phyloP scores from a whole-genome alignment of 257 asterid genomes.

The Penstemon newberryi region DNA sequence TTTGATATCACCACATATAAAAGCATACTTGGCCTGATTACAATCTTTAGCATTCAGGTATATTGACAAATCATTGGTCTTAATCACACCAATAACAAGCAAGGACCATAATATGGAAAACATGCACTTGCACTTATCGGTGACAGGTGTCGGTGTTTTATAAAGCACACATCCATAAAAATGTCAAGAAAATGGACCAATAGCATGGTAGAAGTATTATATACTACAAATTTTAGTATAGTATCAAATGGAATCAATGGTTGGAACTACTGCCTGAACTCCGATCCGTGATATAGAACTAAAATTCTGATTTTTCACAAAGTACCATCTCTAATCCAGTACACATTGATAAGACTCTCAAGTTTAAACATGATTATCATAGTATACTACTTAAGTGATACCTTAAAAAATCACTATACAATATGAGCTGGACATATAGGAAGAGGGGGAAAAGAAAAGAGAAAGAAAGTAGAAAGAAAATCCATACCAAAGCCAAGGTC shows the following conservation, averaged over 20 bases:
- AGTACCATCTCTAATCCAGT: not conserved
- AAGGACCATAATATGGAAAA: not conserved
- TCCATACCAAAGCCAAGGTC: conserved; percentile 88
- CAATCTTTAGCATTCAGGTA: not conserved
- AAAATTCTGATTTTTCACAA: not conserved
- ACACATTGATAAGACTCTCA: not conserved
- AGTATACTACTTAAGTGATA: not conserved
- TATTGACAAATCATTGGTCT: no score
- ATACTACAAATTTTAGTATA: not conserved
- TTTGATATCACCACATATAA: not conserved
- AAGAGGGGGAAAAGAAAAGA: not conserved
- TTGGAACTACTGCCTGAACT: not conserved
- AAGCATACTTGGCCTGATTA: not conserved
- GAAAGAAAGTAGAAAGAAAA: conserved; percentile 14
- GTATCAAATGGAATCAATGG: not conserved
- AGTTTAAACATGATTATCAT: not conserved
- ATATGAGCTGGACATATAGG: conserved; percentile 9
- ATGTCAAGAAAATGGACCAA: not conserved
- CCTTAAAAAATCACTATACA: not conserved
- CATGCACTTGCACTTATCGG: not conserved
- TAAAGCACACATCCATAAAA: not conserved
- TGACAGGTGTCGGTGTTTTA: not conserved
- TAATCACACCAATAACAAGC: no score
- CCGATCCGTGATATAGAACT: not conserved
- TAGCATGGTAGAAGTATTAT: not conserved